A percentile compares a stretch with the other conserved stretches of the same genome.
These are phyloP conservation scores for Suhomyces sp. DNA, from an alignment of 805 yeast species.

Conservation along the genomic window DNA sequence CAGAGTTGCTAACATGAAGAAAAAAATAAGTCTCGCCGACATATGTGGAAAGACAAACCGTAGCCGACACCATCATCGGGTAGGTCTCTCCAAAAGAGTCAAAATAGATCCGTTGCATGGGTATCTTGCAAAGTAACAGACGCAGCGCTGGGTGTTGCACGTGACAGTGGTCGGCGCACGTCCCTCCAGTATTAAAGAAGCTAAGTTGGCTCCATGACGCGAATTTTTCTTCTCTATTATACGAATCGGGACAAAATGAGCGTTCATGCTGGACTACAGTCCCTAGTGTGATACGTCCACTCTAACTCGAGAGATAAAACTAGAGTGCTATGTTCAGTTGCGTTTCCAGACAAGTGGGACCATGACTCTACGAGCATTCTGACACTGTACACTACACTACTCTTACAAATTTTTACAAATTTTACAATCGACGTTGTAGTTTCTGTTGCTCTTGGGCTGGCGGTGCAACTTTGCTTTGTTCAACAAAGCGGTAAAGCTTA, in stretches of 20 bases:
- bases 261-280: slow-evolving; percentile 14
- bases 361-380: slow-evolving; percentile 10
- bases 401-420: background rate
- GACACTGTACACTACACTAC: slow-evolving; percentile 3
- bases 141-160: background rate
- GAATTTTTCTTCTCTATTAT: background rate
- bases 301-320: slow-evolving; percentile 15
- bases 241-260: slow-evolving; percentile 12
- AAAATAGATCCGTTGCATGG: slow-evolving; percentile 24
- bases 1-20: background rate
- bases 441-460: background rate
- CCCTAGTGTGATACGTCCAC: slow-evolving; percentile 18
- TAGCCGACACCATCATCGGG: slow-evolving; percentile 10
- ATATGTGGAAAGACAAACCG: slow-evolving; percentile 6
- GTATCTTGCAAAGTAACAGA: background rate
- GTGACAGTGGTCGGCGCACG: background rate
- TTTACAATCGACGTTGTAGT: background rate
- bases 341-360: slow-evolving; percentile 7
- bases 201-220: background rate
- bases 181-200: background rate
- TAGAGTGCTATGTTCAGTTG: slow-evolving; percentile 12
- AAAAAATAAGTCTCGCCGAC: slow-evolving; percentile 11
- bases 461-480: background rate
- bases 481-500: background rate
- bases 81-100: slow-evolving; percentile 24